Conservation (phyloP, 2,329 filamentous ascomycete genomes). For the Neonectria coccinea region DNA sequence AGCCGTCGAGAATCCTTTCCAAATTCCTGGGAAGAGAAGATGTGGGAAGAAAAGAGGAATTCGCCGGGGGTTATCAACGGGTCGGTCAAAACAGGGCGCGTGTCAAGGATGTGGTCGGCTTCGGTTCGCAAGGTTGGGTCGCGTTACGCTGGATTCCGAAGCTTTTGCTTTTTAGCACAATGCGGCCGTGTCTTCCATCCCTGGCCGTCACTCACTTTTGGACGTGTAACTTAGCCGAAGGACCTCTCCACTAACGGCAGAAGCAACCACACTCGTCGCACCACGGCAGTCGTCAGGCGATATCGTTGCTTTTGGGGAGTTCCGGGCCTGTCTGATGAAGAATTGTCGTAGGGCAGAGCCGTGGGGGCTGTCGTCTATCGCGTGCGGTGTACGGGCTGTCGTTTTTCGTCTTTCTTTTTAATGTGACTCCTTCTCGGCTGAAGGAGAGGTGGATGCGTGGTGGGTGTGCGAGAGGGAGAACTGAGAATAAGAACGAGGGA, state of each 20-base stretch:
- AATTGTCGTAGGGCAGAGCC: constrained; percentile 27
- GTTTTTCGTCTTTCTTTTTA: constrained; percentile 23
- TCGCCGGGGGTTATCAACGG: constrained; percentile 31
- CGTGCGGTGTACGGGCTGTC: constrained; percentile 26
- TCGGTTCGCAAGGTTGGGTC: constrained; percentile 29
- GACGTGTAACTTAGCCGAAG: constrained; percentile 34
- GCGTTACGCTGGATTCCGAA: constrained; percentile 40
- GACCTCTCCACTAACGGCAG: constrained; percentile 35
- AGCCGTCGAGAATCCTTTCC: constrained; percentile 27
- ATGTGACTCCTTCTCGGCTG: constrained; percentile 7
- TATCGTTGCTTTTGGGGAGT: constrained; percentile 42
- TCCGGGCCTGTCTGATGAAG: constrained; percentile 37
- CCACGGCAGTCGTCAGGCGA: constrained; percentile 37
- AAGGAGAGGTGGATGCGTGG: constrained; percentile 23
- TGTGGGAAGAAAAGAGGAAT: constrained; percentile 22
- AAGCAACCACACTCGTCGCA: constrained; percentile 43
- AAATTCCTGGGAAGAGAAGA: constrained; percentile 25
- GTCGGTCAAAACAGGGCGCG: constrained; percentile 23
- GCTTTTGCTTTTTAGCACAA: constrained; percentile 44
- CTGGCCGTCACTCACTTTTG: constrained; percentile 41
- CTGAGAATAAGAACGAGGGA: constrained; percentile 8
- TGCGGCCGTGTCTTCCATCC: constrained; percentile 41
- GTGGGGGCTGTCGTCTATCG: constrained; percentile 24
- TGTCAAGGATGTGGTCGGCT: constrained; percentile 17
- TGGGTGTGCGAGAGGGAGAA: constrained; percentile 17